These are phyloP conservation scores for Micromonas pusilla DNA, from an alignment of 139 green algal genomes.

Conservation along the genomic window DNA sequence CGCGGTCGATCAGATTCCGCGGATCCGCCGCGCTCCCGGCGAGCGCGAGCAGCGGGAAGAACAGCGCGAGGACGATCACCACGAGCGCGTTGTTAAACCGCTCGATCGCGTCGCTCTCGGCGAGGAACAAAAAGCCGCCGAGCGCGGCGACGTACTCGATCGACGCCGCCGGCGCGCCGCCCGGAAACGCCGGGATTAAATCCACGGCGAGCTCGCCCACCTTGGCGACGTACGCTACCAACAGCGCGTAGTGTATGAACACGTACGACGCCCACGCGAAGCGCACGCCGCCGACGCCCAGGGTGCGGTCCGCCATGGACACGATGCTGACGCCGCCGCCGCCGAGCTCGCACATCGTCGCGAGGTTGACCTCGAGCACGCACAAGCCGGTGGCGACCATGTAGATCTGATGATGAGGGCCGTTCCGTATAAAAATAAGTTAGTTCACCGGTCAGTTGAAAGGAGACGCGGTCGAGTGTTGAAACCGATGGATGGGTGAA, in stretches of 20 bases:
- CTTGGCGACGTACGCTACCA: slow-evolving; percentile 52
- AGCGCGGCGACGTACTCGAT: slow-evolving; percentile 41
- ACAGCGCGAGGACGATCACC: background rate
- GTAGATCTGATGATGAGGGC: slow-evolving; percentile 3
- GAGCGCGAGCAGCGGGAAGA: slow-evolving; percentile 44
- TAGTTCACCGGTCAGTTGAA: no score
- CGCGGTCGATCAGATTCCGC: slow-evolving; percentile 31
- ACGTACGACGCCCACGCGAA: slow-evolving; percentile 48
- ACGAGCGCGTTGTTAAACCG: slow-evolving; percentile 35
- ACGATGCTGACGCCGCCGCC: slow-evolving; percentile 31
- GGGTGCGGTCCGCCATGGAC: slow-evolving; percentile 43
- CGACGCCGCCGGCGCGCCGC: background rate
- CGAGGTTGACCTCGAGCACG: slow-evolving; percentile 30
- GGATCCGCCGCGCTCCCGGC: slow-evolving; percentile 34
- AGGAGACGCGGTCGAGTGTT: no score
- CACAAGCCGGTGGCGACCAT: slow-evolving; percentile 34
- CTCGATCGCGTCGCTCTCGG: slow-evolving; percentile 20
- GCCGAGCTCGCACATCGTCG: slow-evolving; percentile 25
- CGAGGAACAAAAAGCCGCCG: slow-evolving; percentile 10
- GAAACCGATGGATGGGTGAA: background rate
- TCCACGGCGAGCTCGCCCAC: slow-evolving; percentile 24
- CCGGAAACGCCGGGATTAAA: background rate
- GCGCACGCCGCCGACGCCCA: slow-evolving; percentile 42
- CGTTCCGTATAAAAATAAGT: no score
- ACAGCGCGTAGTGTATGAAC: slow-evolving; percentile 64